Evolutionary conservation across 257 asterid genomes (phyloP).

Genomic region (Parsonsia alboflavescens): DNA sequence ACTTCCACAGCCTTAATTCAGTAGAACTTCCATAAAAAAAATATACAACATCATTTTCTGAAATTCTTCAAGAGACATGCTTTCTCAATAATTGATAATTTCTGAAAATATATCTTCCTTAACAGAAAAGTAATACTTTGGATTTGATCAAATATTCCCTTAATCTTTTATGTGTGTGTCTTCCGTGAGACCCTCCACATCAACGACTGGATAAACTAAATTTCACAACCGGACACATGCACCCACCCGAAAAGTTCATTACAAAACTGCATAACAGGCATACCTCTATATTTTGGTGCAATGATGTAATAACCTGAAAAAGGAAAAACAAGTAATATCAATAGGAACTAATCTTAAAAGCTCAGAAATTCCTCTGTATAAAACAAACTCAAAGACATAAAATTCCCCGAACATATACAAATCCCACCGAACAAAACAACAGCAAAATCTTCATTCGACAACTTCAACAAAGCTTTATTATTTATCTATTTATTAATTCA

Average conservation of each 20-base stretch:
- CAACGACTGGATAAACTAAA: no score
- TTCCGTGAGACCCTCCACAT: neutral
- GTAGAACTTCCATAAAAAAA: neutral
- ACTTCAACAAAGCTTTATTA: neutral
- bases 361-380: neutral
- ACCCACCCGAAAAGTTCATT: neutral
- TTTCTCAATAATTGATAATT: neutral
- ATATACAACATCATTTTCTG: neutral
- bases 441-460: neutral
- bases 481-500: neutral
- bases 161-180: neutral
- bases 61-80: neutral
- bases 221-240: neutral
- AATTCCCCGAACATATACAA: neutral
- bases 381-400: neutral
- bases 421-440: neutral
- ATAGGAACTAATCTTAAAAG: neutral
- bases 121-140: neutral
- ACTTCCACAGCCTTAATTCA: neutral
- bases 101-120: neutral
- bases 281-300: slow-evolving; percentile 62
- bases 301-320: slow-evolving; percentile 55
- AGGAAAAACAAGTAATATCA: neutral
- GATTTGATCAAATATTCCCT: neutral
- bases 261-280: slow-evolving; percentile 11